Conservation (phyloP, 2,329 filamentous ascomycete species). For the Calonectria montana region DNA sequence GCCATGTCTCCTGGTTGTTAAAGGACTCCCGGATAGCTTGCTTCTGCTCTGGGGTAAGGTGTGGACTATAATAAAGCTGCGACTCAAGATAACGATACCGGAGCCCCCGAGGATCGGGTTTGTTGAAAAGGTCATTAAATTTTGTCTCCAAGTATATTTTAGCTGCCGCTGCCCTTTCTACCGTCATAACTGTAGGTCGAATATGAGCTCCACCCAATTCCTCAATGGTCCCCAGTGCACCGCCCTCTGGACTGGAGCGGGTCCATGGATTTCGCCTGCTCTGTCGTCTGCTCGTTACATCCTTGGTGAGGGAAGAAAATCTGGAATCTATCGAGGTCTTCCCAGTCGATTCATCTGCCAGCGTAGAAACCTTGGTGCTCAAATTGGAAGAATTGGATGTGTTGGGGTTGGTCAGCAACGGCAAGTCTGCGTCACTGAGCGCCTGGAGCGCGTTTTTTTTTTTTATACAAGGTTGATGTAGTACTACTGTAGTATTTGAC, state of each 20-base stretch:
- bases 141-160: constrained; percentile 90
- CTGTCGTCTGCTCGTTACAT: constrained; percentile 37
- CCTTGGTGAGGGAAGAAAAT: constrained; percentile 37
- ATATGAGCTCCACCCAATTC: constrained; percentile 42
- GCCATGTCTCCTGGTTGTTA: constrained; percentile 74
- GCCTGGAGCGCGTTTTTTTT: constrained; percentile 42
- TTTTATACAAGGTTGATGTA: constrained; percentile 34
- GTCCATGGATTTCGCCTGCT: constrained; percentile 49
- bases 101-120: constrained; percentile 48
- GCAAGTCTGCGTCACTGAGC: constrained; percentile 28
- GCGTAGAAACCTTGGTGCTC: constrained; percentile 40
- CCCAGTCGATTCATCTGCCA: constrained; percentile 42
- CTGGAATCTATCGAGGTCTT: constrained; percentile 51
- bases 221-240: constrained; percentile 49
- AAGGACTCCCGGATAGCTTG: constrained; percentile 68
- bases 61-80: constrained; percentile 66
- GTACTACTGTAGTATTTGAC: constrained; percentile 45
- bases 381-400: constrained; percentile 43
- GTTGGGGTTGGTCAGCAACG: constrained; percentile 33
- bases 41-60: constrained; percentile 67
- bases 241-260: constrained; percentile 50
- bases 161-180: constrained; percentile 82
- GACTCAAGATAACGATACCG: constrained; percentile 51
- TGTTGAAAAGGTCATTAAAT: constrained; percentile 76
- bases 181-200: constrained; percentile 63